These are phyloP conservation scores for Geosmithia morbida DNA, from an alignment of 2,329 filamentous ascomycete species.

Conservation along the genomic window DNA sequence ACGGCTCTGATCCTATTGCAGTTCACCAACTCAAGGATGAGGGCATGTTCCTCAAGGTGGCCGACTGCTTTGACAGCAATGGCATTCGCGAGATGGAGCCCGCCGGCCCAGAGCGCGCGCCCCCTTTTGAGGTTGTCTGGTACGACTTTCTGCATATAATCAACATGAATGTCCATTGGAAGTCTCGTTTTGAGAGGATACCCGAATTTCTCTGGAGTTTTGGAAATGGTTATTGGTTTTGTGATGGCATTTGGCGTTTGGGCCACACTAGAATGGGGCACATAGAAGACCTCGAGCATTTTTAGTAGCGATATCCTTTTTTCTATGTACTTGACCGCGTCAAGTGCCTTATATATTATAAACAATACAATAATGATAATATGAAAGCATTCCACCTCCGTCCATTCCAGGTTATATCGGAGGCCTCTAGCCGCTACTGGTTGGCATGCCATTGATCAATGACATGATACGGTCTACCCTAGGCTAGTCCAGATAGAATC, in stretches of 20 bases:
- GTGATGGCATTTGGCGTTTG: conserved; percentile 3
- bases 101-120: conserved; percentile 1
- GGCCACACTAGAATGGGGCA: conserved; percentile 3
- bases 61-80: conserved; percentile 12
- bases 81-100: conserved; percentile 10
- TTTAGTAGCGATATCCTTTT: neutral
- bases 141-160: conserved; percentile 8
- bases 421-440: too few species aligned
- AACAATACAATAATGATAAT: neutral
- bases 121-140: conserved; percentile 7
- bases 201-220: conserved; percentile 3
- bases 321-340: neutral
- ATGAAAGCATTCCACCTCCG: too few species aligned
- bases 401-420: too few species aligned
- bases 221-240: conserved; percentile 2
- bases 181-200: conserved; percentile 3
- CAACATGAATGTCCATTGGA: neutral
- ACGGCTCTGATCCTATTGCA: conserved; percentile 8
- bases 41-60: conserved; percentile 11
- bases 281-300: conserved; percentile 1
- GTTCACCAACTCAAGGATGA: conserved; percentile 14
- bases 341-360: neutral
- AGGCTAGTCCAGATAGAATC: too few species aligned
- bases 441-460: too few species aligned
- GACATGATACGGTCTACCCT: too few species aligned